phyloP scores from a whole-genome alignment of 148 eudicot genomes.

The Rhododendron williamsianum region DNA sequence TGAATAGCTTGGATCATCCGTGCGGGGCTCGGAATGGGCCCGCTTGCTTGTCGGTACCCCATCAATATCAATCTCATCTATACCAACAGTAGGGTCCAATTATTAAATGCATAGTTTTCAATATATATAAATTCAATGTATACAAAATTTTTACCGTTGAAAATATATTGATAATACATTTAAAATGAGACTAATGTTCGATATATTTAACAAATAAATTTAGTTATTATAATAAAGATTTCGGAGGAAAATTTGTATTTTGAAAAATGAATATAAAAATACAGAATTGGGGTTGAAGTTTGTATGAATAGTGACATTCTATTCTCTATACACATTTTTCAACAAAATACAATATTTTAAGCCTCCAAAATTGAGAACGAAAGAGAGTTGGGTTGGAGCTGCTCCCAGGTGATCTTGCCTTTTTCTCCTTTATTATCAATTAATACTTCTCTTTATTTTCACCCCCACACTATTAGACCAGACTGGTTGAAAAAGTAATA shows the following conservation, averaged over 20 bases:
- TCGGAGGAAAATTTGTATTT: no score
- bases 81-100: no score
- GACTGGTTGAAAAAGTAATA: neutral
- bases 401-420: neutral
- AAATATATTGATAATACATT: no score
- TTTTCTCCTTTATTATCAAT: neutral
- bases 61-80: no score
- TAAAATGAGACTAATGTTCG: neutral
- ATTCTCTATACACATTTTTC: neutral
- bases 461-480: neutral
- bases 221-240: neutral
- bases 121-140: no score
- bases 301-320: neutral
- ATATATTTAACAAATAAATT: neutral
- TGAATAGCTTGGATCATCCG: no score
- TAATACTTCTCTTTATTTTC: neutral
- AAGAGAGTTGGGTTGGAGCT: no score
- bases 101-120: no score
- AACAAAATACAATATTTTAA: neutral
- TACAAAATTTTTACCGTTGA: neutral
- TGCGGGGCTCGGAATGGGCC: no score
- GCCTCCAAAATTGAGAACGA: neutral
- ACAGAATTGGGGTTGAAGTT: no score
- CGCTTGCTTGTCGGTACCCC: no score
- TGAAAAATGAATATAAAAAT: no score